phyloP scores from a whole-genome alignment of 768 basidiomycete species.

The Neoboletus brunneissimus region DNA sequence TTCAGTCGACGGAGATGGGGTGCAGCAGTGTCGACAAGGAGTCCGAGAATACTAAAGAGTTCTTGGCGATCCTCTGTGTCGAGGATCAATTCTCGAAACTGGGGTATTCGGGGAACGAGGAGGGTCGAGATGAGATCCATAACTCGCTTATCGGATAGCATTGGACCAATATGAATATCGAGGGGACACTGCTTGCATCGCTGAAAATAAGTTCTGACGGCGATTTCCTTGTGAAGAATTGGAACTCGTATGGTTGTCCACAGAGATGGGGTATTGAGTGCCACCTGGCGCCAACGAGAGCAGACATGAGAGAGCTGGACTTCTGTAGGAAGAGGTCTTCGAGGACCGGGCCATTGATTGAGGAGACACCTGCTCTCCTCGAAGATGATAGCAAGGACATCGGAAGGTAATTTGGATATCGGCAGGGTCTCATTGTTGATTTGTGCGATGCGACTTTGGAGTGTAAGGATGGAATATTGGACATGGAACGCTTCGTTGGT shows the following conservation, averaged over 20 bases:
- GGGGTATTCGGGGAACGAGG: constrained; percentile 31
- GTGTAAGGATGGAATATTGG: constrained; percentile 26
- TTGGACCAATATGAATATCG: constrained; percentile 32
- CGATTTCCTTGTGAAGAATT: constrained; percentile 28
- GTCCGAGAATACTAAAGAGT: constrained; percentile 20
- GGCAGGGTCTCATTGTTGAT: constrained; percentile 32
- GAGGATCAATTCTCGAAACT: constrained; percentile 31
- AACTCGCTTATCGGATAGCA: constrained; percentile 19
- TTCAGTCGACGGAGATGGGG: constrained; percentile 28
- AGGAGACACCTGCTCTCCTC: constrained; percentile 32
- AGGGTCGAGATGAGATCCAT: constrained; percentile 28
- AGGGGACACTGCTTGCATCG: constrained; percentile 33
- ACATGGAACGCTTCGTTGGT: constrained; percentile 25
- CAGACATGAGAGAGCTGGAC: constrained; percentile 38
- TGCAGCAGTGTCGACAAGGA: constrained; percentile 25
- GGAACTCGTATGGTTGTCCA: constrained; percentile 35
- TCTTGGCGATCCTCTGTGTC: constrained; percentile 34
- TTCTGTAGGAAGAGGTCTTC: constrained; percentile 32
- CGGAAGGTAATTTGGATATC: constrained; percentile 30
- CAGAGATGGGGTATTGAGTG: constrained; percentile 34
- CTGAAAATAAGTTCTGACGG: constrained; percentile 30
- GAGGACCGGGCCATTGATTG: constrained; percentile 25
- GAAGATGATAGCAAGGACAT: constrained; percentile 34
- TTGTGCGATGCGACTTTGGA: constrained; percentile 33
- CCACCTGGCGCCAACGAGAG: constrained; percentile 34